phyloP scores from a whole-genome alignment of 345 rosid species.

The Melastoma malabathricum region DNA sequence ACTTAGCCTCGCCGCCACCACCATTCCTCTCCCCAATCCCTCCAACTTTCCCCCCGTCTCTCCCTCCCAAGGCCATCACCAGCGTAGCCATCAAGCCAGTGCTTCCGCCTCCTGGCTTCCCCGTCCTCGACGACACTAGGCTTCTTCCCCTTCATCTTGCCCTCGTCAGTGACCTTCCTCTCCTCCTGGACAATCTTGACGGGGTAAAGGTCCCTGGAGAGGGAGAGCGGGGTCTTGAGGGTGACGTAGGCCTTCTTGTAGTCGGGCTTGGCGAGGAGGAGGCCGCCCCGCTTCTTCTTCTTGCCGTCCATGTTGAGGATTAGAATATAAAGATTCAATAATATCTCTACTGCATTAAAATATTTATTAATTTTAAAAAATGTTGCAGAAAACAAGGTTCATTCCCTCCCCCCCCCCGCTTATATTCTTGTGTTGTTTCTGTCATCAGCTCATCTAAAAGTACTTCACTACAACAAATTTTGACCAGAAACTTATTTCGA shows the following conservation, averaged over 20 bases:
- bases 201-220: conserved; percentile 58
- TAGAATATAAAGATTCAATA: too few species aligned
- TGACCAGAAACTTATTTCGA: too few species aligned
- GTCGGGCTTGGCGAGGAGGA: conserved; percentile 63
- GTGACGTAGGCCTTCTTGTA: conserved; percentile 91
- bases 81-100: conserved; percentile 59
- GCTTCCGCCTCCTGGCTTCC: conserved; percentile 44
- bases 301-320: conserved; percentile 94
- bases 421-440: too few species aligned
- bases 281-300: conserved; percentile 79
- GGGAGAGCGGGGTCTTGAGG: conserved; percentile 41
- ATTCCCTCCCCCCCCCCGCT: too few species aligned
- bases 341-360: too few species aligned
- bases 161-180: conserved; percentile 28
- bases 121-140: conserved; percentile 61
- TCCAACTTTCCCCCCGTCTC: neutral
- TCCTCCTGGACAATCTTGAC: conserved; percentile 45
- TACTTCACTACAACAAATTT: too few species aligned
- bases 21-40: neutral
- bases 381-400: too few species aligned
- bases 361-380: too few species aligned
- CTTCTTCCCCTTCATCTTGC: conserved; percentile 32
- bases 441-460: too few species aligned
- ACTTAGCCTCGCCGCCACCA: conserved; percentile 18
- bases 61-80: conserved; percentile 15